phyloP scores from a whole-genome alignment of 495 filamentous ascomycete species.

The Pseudevernia furfuracea region DNA sequence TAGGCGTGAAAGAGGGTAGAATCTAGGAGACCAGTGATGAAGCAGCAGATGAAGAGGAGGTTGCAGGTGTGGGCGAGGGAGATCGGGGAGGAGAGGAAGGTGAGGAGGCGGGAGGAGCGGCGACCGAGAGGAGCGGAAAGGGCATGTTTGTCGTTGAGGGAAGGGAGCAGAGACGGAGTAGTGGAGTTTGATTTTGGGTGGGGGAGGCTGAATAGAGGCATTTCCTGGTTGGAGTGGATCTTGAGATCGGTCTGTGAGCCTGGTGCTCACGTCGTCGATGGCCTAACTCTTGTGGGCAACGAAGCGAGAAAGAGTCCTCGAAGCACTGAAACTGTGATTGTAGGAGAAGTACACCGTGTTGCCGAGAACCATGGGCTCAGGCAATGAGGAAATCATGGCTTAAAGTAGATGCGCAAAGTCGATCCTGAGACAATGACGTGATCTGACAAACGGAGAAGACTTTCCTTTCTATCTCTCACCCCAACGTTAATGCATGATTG shows the following conservation, averaged over 20 bases:
- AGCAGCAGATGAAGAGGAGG: conserved; percentile 48
- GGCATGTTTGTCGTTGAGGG: not conserved
- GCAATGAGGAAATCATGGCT: not conserved
- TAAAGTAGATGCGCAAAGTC: not conserved
- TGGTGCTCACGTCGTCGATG: not conserved
- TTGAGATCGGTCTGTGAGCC: not conserved
- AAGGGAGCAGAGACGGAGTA: not conserved
- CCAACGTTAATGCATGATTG: too few species aligned
- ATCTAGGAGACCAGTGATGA: conserved; percentile 54
- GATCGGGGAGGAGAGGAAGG: not conserved
- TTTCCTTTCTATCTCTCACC: not conserved
- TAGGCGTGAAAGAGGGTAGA: conserved; percentile 46
- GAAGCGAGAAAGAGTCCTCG: not conserved
- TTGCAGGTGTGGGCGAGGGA: conserved; percentile 38
- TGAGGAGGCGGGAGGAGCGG: not conserved
- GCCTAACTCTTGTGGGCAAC: too few species aligned
- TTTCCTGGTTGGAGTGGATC: not conserved
- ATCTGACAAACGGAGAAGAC: not conserved
- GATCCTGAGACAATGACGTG: not conserved
- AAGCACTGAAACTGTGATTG: not conserved
- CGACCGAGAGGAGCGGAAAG: not conserved
- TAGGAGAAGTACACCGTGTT: not conserved
- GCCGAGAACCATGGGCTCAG: not conserved
- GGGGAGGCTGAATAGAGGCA: not conserved
- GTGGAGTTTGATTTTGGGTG: not conserved